Evolutionary conservation across 2,329 filamentous ascomycete genomes (phyloP).

Genomic region (Aspergillus eucalypticola): DNA sequence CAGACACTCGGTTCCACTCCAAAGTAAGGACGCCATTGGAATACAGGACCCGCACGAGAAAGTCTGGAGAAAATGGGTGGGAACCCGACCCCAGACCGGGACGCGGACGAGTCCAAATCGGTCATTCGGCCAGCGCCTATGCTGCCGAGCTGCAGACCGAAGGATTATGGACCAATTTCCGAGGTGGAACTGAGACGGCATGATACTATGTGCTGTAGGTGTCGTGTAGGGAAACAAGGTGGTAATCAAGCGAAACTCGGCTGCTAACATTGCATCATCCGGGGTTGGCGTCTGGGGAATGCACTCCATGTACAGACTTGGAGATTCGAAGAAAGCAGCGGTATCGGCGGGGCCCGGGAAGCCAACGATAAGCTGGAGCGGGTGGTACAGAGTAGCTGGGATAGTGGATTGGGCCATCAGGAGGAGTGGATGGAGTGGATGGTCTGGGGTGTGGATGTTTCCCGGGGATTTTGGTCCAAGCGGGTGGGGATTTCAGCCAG

Average conservation of each 20-base stretch:
- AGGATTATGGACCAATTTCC: not conserved
- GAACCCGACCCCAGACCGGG: not conserved
- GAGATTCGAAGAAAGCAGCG: not conserved
- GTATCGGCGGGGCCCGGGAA: not conserved
- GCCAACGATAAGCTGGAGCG: not conserved
- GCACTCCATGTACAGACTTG: not conserved
- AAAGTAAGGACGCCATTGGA: not conserved
- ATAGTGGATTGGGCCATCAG: not conserved
- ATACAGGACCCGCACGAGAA: constrained; percentile 1
- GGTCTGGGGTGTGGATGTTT: not conserved
- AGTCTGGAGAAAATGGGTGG: not conserved
- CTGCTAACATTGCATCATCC: not conserved
- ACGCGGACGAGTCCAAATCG: not conserved
- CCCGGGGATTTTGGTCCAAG: not conserved
- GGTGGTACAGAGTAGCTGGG: not conserved
- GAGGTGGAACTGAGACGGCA: not conserved
- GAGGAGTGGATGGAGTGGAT: not conserved
- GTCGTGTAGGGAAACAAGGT: too few species aligned
- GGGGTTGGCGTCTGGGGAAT: not conserved
- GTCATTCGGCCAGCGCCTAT: not conserved
- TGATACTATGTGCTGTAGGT: not conserved
- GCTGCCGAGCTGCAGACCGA: not conserved
- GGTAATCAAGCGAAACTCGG: not conserved
- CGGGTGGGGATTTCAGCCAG: not conserved
- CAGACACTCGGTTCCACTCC: not conserved